Base-by-base conservation (phyloP, 2,329 filamentous ascomycete genomes). In the Pseudocercospora ulei region DNA sequence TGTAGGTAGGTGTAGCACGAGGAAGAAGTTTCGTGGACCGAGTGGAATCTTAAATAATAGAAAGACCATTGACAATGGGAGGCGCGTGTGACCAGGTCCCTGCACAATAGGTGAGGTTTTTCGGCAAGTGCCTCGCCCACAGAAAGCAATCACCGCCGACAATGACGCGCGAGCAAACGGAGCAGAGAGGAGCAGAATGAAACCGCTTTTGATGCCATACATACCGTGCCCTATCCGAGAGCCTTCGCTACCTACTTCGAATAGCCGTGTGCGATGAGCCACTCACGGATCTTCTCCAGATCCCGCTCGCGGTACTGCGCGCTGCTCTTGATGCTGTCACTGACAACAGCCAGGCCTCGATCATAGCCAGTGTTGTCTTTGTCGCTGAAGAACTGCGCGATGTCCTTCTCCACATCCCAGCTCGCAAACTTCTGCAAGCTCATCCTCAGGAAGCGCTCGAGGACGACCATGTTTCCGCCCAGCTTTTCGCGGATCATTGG, bases 321-420 rank as follows among this genome's bases (percentile, higher is more conserved):
- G 54, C 87, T 80, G 7, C 82, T 84, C 26, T 78, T 75, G 49
- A 96, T 83, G 47, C 80, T 86, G 60, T 96, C 90, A 59, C 79
- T 78, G 47, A 88, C 80, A 49, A 92, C 84, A 49, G 80, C 79
- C 35, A 98, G 65, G 3, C 84, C 87, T 39, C 90, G 78, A 60
- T 92, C 82, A 62, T 87, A 96, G 33, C 78, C 82, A 54, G 76
- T 76, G 11, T 82, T 88, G 56, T 96, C 83, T 69, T 88, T 93
- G 54, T 74, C 73, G 53, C 74, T 71, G 69, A 96, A 98, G 70
- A 98, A 98, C 2, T 65, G 61, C 34, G 78, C 71, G 54, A 98
- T 90, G 38, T 95, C 85, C 48, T 76, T 70, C 46, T 84, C 73
- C 9, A 76, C 71, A 47, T 73, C 71, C 8, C 69, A 65, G 52